These are phyloP conservation scores for Calonectria ilicicola DNA, from an alignment of 2,329 filamentous ascomycete genomes.

Conservation along the genomic window DNA sequence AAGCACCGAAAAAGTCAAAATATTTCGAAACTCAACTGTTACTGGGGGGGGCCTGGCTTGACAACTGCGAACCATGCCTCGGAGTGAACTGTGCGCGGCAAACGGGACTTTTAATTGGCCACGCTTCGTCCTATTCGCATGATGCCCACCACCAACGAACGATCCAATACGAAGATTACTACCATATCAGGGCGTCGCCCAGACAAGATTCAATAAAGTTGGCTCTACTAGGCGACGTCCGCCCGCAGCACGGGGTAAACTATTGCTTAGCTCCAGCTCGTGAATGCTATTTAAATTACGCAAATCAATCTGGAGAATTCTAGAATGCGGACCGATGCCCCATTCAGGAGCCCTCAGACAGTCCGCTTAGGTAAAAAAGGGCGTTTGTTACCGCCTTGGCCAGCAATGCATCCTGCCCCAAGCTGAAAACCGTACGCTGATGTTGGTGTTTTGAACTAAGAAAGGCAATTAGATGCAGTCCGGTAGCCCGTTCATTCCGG, in stretches of 20 bases:
- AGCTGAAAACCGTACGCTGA: no score
- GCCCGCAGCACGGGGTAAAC: background rate
- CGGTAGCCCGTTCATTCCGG: background rate
- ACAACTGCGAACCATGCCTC: background rate
- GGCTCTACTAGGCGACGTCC: background rate
- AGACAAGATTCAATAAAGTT: constrained; percentile 2
- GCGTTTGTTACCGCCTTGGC: background rate
- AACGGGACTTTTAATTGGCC: background rate
- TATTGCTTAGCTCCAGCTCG: background rate
- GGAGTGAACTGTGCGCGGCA: background rate
- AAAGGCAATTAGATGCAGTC: background rate
- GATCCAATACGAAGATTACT: background rate
- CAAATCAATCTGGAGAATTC: constrained; percentile 1
- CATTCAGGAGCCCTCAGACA: background rate
- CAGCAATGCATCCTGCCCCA: background rate
- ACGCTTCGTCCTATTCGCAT: background rate
- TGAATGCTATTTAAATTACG: constrained; percentile 1
- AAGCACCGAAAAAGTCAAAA: constrained; percentile 6
- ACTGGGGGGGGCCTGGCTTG: background rate
- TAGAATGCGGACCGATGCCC: background rate
- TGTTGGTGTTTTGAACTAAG: no score
- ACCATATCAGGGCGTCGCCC: background rate
- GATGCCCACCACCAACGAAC: background rate
- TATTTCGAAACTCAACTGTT: constrained; percentile 1
- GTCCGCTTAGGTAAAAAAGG: background rate